Percentiles rank a stretch among this genome's conserved stretches.
These are phyloP conservation scores for Taphrina deformans DNA, from an alignment of 1,139 yeast species.

Conservation along the genomic window DNA sequence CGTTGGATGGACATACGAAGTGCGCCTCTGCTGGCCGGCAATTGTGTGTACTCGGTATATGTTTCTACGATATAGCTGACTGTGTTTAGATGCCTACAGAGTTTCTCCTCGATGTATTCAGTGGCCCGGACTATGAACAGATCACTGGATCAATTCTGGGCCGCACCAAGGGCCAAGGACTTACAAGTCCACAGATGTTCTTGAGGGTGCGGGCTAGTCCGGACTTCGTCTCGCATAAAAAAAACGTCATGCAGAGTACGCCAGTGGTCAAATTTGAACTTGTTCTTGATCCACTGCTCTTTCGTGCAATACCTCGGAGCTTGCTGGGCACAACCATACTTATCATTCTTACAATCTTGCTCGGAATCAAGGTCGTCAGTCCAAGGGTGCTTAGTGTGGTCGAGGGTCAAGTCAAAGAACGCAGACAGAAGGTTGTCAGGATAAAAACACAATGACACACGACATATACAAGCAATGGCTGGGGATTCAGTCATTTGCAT, in stretches of 20 bases:
- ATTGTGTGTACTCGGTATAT: neutral
- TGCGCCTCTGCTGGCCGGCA: conserved; percentile 30
- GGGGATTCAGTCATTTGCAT: no score
- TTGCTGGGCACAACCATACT: neutral
- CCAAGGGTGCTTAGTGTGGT: neutral
- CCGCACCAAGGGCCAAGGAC: neutral
- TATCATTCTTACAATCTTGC: neutral
- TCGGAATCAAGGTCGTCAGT: neutral
- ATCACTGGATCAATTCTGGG: neutral
- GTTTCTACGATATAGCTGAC: neutral
- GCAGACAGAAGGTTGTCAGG: conserved; percentile 28
- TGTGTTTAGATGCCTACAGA: conserved; percentile 18
- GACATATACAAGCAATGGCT: no score
- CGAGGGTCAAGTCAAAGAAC: conserved; percentile 10
- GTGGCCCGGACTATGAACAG: neutral
- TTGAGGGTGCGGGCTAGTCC: conserved; percentile 13
- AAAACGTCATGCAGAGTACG: neutral
- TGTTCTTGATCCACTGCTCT: conserved; percentile 20
- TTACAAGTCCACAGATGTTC: conserved; percentile 2
- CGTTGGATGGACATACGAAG: conserved; percentile 10
- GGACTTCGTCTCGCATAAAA: neutral
- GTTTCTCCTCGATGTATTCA: neutral
- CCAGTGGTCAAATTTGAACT: conserved; percentile 16
- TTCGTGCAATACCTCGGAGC: conserved; percentile 14
- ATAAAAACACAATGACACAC: conserved; percentile 3